Base-by-base conservation (phyloP, 495 filamentous ascomycete species). In the Penicillium subrubescens region DNA sequence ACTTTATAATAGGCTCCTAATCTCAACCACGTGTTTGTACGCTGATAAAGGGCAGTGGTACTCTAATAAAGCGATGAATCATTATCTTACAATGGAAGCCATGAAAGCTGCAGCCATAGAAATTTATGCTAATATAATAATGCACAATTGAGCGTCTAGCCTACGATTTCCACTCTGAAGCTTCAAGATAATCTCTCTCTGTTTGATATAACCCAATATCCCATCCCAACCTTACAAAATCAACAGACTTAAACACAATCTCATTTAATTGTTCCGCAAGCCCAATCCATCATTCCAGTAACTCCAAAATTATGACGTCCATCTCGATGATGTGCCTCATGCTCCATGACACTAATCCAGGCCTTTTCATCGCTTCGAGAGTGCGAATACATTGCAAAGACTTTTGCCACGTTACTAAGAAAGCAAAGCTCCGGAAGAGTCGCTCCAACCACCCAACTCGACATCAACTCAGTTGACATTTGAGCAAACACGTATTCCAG, bases 381-480 rank as follows among this genome's bases (percentile, higher is more conserved):
- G 21, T 48, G 44, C 44, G 44, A 48, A 11, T 48, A 48, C 44
- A 48, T 48, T 48, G 44, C 44, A 25, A 48, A 48, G 44, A 48
- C 19, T 25, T 48, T 48, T 11, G 44, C 44, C 44, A 48, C 44
- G 10, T 19, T 48, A 19, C 44, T 48, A 23, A 48, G 44, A 25
- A 48, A 48, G 44, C 44, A 48, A 12, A 48, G 44, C 21, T 48
- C 44, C 21, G 44, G 44, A 23, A 48, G 44, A 21, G 44, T 48
- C 11, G 44, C 44, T 25, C 44, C 44, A 48, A 48, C 44, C 44
- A 48, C 21, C 44, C 44, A 48, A 23, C 14, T n/a, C 1, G 44
- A 48, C 69, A 71, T 69, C 66, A 67, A 68, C 11, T 44, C 43
- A 48, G 69, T 65, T 0, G 44, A 48, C 44, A 48, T 23, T 5